Base-by-base conservation (phyloP, 2,329 filamentous ascomycete species). In the Ceratocystiopsis brevicomis region DNA sequence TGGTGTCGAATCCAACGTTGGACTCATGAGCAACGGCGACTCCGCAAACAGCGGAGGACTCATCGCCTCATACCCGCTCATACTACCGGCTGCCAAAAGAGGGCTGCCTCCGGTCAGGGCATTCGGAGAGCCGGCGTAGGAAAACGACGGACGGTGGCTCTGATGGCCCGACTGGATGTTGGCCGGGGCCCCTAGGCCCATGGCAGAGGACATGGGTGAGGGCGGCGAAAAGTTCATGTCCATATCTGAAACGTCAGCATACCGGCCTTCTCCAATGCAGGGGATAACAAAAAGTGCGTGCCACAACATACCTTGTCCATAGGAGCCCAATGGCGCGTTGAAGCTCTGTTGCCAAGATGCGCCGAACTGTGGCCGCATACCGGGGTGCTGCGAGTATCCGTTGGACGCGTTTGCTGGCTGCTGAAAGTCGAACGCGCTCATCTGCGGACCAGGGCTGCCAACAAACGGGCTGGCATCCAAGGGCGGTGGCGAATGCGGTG, bases 191-290 rank as follows among this genome's bases (percentile, higher is more conserved):
- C 46, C 49, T 19, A 49, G 33, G 4, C 45, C 41, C n/a, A 49
- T 36, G 11, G 38, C 25, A 2, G 46, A 36, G 35, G 46, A 44
- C 25, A 51, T 49, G 18, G 51, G 49, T 4, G 50, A 52, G 14
- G 50, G 49, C 1, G 50, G 51, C 12, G 50, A 51, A 34, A 50
- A 53, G 43, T 47, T 48, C 21, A 50, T 35, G 16, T 49, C 45
- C 45, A 50, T 47, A 21, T 51, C 50, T 48, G 30, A 37, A 19
- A 6, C 19, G 18, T 34, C 14, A 37, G 17, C 25, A 41, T 9
- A 2, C 6, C n/a, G n/a, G n/a, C n/a, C n/a, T n/a, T n/a, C n/a
- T n/a, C n/a, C n/a, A n/a, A 21, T 21, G 6, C 19, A 21, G 19
- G 4, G 19, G 4, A 21, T 4, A 6, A 21, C 4, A 21, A 41